Base-by-base conservation (phyloP, 495 filamentous ascomycete genomes). In the Penicillium ucsense region DNA sequence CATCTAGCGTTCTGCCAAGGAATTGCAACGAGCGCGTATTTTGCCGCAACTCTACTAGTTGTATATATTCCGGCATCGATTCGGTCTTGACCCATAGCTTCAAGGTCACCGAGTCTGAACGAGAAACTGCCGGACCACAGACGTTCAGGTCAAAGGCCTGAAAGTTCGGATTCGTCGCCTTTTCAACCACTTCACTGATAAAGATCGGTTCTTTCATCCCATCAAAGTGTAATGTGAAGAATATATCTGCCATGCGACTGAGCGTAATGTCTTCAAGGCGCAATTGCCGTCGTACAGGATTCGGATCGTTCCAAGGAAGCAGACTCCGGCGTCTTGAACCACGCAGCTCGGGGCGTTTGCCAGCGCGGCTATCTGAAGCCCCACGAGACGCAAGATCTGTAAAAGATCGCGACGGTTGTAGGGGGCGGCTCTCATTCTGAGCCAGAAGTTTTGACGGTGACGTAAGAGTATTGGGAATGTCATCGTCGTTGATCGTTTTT, bases 131-230 rank as follows among this genome's bases (percentile, higher is more conserved):
- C 8, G 86, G 79, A 0, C 81, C 83, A 45, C 78, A 84, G 11
- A 73, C 63, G 37, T 80, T 76, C 10, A 96, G 74, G 49, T 97
- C 88, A 63, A 97, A 94, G 48, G 83, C 81, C 36, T 82, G 81
- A 61, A 95, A 98, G 57, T 81, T 86, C 36, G 90, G 90, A 66
- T 97, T 97, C 76, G 87, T 90, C 10, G 86, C 77, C 60, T 81
- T 80, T 50, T 85, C 77, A 10, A 81, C 73, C 36, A 85, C 70
- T 68, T 98, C 92, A 65, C 89, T 95, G 60, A 95, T 80, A 62
- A 97, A 98, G 27, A 97, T 66, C 0, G 92, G 90, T 12, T 86
- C 82, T 35, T 77, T 64, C 39, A 75, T 62, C 2, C 67, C 76
- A 6, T 76, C 73, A 49, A 78, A 79, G 66, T 95, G 90, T 28